Conservation (phyloP, 148 eudicot genomes). For the Rhododendron kiyosumense region DNA sequence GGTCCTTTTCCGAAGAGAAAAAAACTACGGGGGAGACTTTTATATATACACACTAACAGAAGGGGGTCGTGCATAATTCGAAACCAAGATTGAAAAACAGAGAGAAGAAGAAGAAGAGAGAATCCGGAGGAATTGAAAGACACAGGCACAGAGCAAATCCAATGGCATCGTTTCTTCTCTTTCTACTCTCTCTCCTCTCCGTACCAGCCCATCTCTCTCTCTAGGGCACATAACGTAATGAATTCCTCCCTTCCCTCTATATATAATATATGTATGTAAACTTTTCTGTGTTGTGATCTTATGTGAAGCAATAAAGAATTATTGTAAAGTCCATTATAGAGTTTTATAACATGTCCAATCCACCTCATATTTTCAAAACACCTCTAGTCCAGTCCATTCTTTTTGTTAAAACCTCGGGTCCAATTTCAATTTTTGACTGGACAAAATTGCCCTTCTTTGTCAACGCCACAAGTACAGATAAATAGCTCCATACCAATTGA, state of each 20-base stretch:
- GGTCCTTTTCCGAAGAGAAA: background rate
- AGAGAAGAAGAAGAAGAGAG: background rate
- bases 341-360: no score
- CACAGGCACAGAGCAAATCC: background rate
- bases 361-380: no score
- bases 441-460: no score
- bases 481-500: no score
- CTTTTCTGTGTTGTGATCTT: background rate
- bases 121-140: background rate
- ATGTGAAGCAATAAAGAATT: background rate
- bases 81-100: background rate
- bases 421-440: no score
- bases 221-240: slow-evolving; percentile 25
- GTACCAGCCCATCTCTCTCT: slow-evolving; percentile 13
- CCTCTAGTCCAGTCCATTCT: no score
- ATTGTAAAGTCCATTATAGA: no score
- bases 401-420: no score
- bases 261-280: background rate
- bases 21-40: background rate
- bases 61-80: background rate
- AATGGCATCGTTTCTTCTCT: slow-evolving; percentile 11
- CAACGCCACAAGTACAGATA: no score
- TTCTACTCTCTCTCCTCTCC: slow-evolving; percentile 9
- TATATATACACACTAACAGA: background rate
- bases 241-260: background rate